These are phyloP conservation scores for Penicillium sclerotiorum DNA, from an alignment of 2,329 filamentous ascomycete genomes.

Conservation along the genomic window DNA sequence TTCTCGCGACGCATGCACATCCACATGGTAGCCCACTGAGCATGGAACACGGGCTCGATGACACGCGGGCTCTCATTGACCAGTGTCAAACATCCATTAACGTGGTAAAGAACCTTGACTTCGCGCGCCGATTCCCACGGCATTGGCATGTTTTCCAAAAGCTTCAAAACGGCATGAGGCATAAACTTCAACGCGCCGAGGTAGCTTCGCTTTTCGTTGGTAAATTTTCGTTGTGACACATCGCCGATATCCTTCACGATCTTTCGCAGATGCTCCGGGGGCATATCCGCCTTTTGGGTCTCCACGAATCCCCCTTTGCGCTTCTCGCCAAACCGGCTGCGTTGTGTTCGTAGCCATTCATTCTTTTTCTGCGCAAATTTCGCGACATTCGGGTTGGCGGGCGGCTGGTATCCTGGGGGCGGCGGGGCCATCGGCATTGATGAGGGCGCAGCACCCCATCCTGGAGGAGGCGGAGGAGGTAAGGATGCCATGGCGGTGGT, in stretches of 20 bases:
- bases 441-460: constrained; percentile 60
- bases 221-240: constrained; percentile 99
- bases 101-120: constrained; percentile 97
- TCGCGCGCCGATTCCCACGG: constrained; percentile 96
- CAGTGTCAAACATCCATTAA: constrained; percentile 93
- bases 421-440: constrained; percentile 67
- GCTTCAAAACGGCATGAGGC: constrained; percentile 96
- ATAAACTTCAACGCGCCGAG: constrained; percentile 98
- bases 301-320: constrained; percentile 94
- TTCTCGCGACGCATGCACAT: constrained; percentile 97
- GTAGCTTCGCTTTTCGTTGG: constrained; percentile 96
- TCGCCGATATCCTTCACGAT: constrained; percentile 98
- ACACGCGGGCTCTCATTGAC: constrained; percentile 97
- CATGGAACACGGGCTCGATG: constrained; percentile 96
- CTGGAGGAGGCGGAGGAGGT: constrained; percentile 70
- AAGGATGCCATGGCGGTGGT: constrained; percentile 58
- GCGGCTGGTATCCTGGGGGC: constrained; percentile 81
- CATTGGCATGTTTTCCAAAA: constrained; percentile 99
- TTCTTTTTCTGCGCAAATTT: constrained; percentile 99
- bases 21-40: constrained; percentile 99
- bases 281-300: constrained; percentile 98
- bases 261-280: constrained; percentile 95
- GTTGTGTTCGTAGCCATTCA: constrained; percentile 91
- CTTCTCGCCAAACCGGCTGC: constrained; percentile 95
- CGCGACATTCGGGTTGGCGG: constrained; percentile 78